Conservation (phyloP, 2,329 filamentous ascomycete species). For the Aaosphaeria pasadenensis region DNA sequence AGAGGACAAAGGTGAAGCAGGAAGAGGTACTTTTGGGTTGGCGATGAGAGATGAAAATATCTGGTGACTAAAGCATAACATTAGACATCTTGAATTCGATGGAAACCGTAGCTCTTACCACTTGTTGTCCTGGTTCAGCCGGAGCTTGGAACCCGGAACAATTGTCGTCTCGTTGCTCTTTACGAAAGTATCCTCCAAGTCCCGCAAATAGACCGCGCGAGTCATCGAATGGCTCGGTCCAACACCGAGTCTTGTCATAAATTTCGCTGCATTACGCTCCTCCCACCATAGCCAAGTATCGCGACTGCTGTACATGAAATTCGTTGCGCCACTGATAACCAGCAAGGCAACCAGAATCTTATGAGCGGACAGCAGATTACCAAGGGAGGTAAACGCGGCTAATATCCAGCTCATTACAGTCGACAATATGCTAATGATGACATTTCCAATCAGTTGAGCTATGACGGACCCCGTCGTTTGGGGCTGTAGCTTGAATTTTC, state of each 20-base stretch:
- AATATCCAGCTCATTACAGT: constrained; percentile 76
- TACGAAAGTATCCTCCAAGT: constrained; percentile 66
- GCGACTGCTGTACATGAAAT: constrained; percentile 71
- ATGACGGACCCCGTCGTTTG: constrained; percentile 66
- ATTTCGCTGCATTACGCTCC: constrained; percentile 74
- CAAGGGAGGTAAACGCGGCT: constrained; percentile 62
- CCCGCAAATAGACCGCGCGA: constrained; percentile 77
- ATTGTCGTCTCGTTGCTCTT: constrained; percentile 32
- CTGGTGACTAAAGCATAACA: constrained; percentile 23
- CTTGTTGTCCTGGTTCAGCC: constrained; percentile 19
- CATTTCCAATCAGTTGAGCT: constrained; percentile 68
- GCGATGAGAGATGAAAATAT: constrained; percentile 36
- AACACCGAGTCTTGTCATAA: constrained; percentile 80
- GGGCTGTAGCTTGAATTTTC: constrained; percentile 45
- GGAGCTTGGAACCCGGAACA: constrained; percentile 4
- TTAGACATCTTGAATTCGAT: not conserved
- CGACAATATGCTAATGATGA: constrained; percentile 70
- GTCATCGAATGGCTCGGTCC: constrained; percentile 77
- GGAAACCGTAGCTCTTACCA: constrained; percentile 21
- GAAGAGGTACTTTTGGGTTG: constrained; percentile 11
- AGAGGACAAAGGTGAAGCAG: constrained; percentile 11
- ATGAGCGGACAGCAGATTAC: constrained; percentile 69
- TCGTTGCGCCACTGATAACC: constrained; percentile 65
- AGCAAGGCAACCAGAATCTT: constrained; percentile 70
- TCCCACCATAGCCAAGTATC: constrained; percentile 78